Evolutionary conservation across 2,329 filamentous ascomycete genomes (phyloP), one percentile per base, ranked within the genome.

Genomic region (Pseudocercospora eumusae): DNA sequence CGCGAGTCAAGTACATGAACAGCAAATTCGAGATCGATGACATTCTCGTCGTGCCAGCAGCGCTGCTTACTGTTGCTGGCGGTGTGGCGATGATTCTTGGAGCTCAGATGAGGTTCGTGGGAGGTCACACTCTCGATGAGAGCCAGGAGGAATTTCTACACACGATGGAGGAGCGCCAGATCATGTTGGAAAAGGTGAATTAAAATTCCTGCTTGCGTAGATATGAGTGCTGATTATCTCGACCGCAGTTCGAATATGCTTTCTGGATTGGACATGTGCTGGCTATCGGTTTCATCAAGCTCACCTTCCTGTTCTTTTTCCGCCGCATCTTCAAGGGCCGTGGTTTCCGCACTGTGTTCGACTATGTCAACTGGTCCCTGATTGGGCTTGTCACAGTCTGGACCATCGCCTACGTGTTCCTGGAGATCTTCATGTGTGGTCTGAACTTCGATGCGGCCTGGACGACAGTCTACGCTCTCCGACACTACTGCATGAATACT

Each of bases 251-350:
- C 49, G 63, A 65, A 52, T 65, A 63, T 42, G 63, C 60, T 27
- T 63, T 61, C 55, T 65, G 63, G 61, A 63, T 63, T n/a, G 63
- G 63, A 21, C 61, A 65, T 28, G 57, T 63, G 6, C 44, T 63
- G 6, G 58, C 61, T 5, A 63, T 65, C 7, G 57, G 61, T 40
- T 57, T 61, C 61, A 60, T 63, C 56, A 65, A 65, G 33, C 47
- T 65, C 18, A 63, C 63, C 20, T 63, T 65, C 45, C 36, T 63
- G 6, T 61, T 65, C 63, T 65, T 65, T 45, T 65, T 63, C 45
- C 54, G 63, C 45, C 42, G 63, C 1, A 57, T 65, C 20, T 65
- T 63, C 52, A 50, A 44, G 13, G 61, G 60, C 7, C 53, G 60
- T 13, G 54, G 33, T 2, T 42, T 56, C 11, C 55, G 61, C 6